These are phyloP conservation scores for Elsinoe ampelina DNA, from an alignment of 2,329 filamentous ascomycete species.

Conservation along the genomic window DNA sequence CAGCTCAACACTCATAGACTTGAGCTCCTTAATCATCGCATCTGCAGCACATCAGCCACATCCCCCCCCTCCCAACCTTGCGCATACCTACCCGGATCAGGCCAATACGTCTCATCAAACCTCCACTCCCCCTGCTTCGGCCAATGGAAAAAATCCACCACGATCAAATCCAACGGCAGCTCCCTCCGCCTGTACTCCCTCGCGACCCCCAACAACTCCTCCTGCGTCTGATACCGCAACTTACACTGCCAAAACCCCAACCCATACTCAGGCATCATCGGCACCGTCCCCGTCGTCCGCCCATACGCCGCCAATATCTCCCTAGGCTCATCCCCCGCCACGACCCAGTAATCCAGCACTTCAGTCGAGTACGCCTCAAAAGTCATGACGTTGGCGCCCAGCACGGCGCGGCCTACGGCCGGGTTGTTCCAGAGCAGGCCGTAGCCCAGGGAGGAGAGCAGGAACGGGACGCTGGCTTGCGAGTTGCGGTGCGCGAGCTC, in stretches of 20 bases:
- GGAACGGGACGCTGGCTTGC: conserved; percentile 56
- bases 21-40: conserved; percentile 54
- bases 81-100: conserved; percentile 39
- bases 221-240: conserved; percentile 56
- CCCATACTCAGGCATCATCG: conserved; percentile 61
- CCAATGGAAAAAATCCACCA: conserved; percentile 62
- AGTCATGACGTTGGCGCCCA: conserved; percentile 52
- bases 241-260: conserved; percentile 63
- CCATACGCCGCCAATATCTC: conserved; percentile 51
- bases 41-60: conserved; percentile 25
- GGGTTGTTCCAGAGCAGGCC: conserved; percentile 61
- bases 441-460: conserved; percentile 51
- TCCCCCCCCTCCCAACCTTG: too few species aligned
- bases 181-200: conserved; percentile 48
- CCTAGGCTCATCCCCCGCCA: conserved; percentile 46
- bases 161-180: conserved; percentile 55
- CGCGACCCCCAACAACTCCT: conserved; percentile 52
- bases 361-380: conserved; percentile 53
- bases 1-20: conserved; percentile 50
- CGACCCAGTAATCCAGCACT: conserved; percentile 55
- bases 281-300: conserved; percentile 47
- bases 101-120: conserved; percentile 56
- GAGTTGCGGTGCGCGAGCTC: conserved; percentile 59
- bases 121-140: conserved; percentile 58
- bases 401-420: conserved; percentile 49